Evolutionary conservation across 345 rosid genomes (phyloP).

Genomic region (Carallia brachiata): DNA sequence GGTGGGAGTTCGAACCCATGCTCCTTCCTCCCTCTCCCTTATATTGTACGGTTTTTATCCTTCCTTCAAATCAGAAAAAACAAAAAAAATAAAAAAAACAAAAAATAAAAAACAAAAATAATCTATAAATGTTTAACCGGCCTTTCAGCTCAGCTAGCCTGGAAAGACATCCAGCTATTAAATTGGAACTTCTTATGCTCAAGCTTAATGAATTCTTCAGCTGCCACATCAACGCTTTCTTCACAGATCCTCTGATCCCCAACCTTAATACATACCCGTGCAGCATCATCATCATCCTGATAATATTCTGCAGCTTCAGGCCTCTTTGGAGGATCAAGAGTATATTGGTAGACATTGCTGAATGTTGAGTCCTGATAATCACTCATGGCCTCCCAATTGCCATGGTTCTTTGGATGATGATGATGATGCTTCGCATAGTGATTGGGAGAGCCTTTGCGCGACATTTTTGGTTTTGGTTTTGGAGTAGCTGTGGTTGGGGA

Average conservation of each 20-base stretch:
- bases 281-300: background rate
- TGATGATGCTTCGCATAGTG: conserved; percentile 9
- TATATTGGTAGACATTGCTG: conserved; percentile 1
- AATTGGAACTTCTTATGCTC: conserved; percentile 57
- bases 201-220: conserved; percentile 57
- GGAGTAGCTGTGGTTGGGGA: background rate
- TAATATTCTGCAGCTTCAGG: conserved; percentile 12
- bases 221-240: conserved; percentile 51
- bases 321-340: conserved; percentile 1
- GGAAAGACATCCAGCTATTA: background rate
- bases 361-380: conserved; percentile 1
- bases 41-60: too few species aligned
- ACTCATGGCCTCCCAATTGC: conserved; percentile 9
- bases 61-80: too few species aligned
- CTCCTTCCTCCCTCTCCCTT: too few species aligned
- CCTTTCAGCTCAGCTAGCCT: background rate
- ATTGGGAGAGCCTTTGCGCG: background rate
- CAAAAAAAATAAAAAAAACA: too few species aligned
- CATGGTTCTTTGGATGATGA: background rate
- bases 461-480: conserved; percentile 14
- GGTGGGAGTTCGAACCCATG: too few species aligned
- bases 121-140: too few species aligned
- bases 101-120: too few species aligned
- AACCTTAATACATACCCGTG: background rate
- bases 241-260: background rate